Evolutionary conservation across 495 filamentous ascomycete genomes (phyloP), one percentile per base, ranked within the genome.

Genomic region (Parathielavia hyrcaniae): DNA sequence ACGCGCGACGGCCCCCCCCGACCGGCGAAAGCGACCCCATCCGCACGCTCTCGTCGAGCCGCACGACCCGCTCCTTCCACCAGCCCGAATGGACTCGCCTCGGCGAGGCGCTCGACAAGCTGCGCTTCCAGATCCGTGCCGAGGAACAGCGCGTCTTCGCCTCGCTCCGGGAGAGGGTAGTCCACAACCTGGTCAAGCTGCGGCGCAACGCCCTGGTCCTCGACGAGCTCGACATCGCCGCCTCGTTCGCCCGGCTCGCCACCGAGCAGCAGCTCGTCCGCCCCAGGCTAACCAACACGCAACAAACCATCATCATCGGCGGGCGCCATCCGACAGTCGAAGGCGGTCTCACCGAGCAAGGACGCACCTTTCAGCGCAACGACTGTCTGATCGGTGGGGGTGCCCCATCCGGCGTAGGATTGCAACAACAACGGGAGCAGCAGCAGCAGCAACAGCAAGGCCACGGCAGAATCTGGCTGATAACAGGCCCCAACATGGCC

Each of bases 401-500:
- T 7, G n/a, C 1, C 47, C 17, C n/a, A 23, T 5, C 14, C 13
- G 38, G 23, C 3, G 47, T 5, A 30, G 32, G 23, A 20, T 13
- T 43, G 12, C 39, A 43, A 34, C 40, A 22, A 14, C 38, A 22
- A 35, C 30, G 36, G 7, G 14, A 54, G 8, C 7, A 7, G 16
- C 47, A 38, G 10, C 32, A 13, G 1, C 38, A 51, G 4, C 26
- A 30, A 16, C 10, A 26, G 19, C 17, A 39, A 53, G 35, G 45
- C 23, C 64, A 75, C 40, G 87, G 92, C 62, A 76, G 81, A 4
- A 79, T 91, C 43, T 92, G 89, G 86, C 80, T 98, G 26, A 88
- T 98, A 61, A 97, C 92, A 1, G 93, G 93, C 0, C 93, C 95
- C n/a, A 98, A 98, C 75, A 98, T 98, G 93, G 95, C 86, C 7